Evolutionary conservation across 2,329 filamentous ascomycete genomes (phyloP).

Genomic region (Emmonsia crescens): DNA sequence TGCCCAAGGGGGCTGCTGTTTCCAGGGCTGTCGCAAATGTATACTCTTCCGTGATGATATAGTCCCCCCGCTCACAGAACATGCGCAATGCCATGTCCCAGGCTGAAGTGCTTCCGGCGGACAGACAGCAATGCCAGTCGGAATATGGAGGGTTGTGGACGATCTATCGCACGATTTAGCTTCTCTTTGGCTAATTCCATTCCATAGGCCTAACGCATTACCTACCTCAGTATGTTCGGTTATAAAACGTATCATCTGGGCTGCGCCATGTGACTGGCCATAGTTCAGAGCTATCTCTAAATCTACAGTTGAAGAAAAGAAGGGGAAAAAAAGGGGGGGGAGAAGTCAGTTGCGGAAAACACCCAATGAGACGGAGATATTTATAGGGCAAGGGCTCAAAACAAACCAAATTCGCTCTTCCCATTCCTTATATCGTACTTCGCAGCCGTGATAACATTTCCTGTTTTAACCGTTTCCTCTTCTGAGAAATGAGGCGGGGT

Average conservation of each 20-base stretch:
- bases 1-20: slow-evolving; percentile 51
- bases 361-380: neutral
- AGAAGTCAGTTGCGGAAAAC: neutral
- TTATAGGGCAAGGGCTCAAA: neutral
- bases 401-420: slow-evolving; percentile 42
- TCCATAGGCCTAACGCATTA: neutral
- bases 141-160: slow-evolving; percentile 76
- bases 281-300: slow-evolving; percentile 88
- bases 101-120: slow-evolving; percentile 73
- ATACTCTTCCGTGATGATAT: slow-evolving; percentile 78
- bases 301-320: slow-evolving; percentile 41
- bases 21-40: slow-evolving; percentile 72
- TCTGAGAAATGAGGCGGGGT: slow-evolving; percentile 59
- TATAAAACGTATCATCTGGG: slow-evolving; percentile 79
- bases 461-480: slow-evolving; percentile 50
- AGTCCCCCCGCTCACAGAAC: slow-evolving; percentile 65
- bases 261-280: slow-evolving; percentile 72
- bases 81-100: slow-evolving; percentile 77
- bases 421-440: slow-evolving; percentile 71
- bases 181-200: neutral
- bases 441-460: slow-evolving; percentile 54
- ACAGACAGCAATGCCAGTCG: slow-evolving; percentile 80
- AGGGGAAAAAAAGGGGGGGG: neutral
- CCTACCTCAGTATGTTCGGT: slow-evolving; percentile 80
- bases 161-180: slow-evolving; percentile 36